Base-by-base conservation (phyloP, 2,329 filamentous ascomycete species). In the Corinectria fuckeliana region DNA sequence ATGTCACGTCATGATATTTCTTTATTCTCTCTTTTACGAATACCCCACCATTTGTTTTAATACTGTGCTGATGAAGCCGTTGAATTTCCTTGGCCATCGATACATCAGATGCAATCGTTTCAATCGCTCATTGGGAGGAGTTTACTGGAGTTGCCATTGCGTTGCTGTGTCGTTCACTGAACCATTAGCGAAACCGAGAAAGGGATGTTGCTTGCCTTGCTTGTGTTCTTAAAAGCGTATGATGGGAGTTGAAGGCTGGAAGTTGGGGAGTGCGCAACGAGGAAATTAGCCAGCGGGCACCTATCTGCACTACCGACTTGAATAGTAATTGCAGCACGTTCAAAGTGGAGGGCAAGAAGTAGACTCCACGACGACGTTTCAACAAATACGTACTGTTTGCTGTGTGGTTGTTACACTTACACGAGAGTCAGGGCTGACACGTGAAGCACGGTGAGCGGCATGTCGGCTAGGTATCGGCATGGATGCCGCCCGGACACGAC, bases 21-120 rank as follows among this genome's bases (percentile, higher is more conserved):
- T 57, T 59, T 55, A 45, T 36, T 32, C 45, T 59, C 38, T 58
- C 49, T 38, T 55, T 63, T 48, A 48, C 50, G 55, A 64, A 70
- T 69, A 69, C 65, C 67, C 67, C 50, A 18, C 28, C 53, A 48
- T 54, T 65, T 57, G 50, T 49, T 68, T 65, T 65, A 61, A 67
- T 60, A 39, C 21, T 36, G n/a, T n/a, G 32, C 44, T 28, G 32
- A 49, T 56, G 47, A 45, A 54, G 20, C 50, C 32, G 23, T 30
- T 47, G 23, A 36, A 30, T 45, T 39, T 34, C 34, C 34, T 56
- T 61, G 45, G 50, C 50, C 50, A 44, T 34, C 54, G 48, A 55
- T 38, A 59, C 38, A 59, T 54, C 54, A 63, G 36, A 52, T 58
- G 62, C 56, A 47, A 28, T 49, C 47, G 62, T 16, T 38, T 52